Base-by-base conservation (phyloP, 2,329 filamentous ascomycete species). In the Lecanoromycetidae sp. region DNA sequence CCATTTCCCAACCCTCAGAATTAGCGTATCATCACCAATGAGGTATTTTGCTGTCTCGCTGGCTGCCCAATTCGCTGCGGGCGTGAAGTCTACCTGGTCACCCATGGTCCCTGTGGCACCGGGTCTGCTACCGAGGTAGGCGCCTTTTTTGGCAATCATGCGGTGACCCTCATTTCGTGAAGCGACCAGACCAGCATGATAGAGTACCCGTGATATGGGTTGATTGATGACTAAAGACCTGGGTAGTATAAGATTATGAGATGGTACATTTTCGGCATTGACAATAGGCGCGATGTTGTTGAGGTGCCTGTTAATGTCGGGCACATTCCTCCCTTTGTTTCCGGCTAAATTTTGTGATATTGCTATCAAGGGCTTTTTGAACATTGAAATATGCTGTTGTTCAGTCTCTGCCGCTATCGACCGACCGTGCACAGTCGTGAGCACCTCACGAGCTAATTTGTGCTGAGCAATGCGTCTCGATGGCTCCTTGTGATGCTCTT, bases 391-490 rank as follows among this genome's bases (percentile, higher is more conserved):
- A 53, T 80, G 77, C 52, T 77, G 68, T 13, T 58, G 55, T 50
- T 79, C 77, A 5, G 85, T 80, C 19, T 74, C 68, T 12, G 75
- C 61, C 0, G 88, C 87, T 52, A 75, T 74, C 6, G 72, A 58
- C 19, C 42, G 25, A 12, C 88, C 86, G 59, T 96, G 87, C 1
- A 87, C 76, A 2, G 98, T 72, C 41, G 81, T 75, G 0, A 93
- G 70, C 19, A 96, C 82, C 60, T 98, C 88, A 42, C 71, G 76
- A 1, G 91, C 91, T 2, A 98, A 75, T 0, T 74, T 68, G 59
- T 94, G 88, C 57, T 98, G 90, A 3, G 90, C 87, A 47, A 78
- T 61, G 25, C 91, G 79, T 64, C 81, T 78, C 1, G 79, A 74
- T 0, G 84, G 84, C 47, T 88, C 75, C 23, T 70, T 53, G 7